phyloP scores from a whole-genome alignment of 2,329 filamentous ascomycete species.

The Curvularia eragrostidis region DNA sequence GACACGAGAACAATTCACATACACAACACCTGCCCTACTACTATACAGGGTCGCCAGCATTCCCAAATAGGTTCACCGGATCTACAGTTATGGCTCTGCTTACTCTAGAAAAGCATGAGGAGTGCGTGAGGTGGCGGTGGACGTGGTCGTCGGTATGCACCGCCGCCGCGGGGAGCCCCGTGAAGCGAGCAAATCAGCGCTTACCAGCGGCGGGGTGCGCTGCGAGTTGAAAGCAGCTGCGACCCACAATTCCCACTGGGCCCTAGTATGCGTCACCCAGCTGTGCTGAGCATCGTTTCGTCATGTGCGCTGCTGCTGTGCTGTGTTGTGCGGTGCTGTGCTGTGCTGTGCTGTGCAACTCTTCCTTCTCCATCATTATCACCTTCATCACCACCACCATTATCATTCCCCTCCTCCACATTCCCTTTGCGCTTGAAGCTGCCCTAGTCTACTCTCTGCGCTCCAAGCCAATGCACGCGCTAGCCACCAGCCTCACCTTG shows the following conservation, averaged over 20 bases:
- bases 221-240: conserved; percentile 13
- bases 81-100: neutral
- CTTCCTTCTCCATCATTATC: conserved; percentile 6
- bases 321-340: conserved; percentile 13
- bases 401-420: too few species aligned
- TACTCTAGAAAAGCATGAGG: neutral
- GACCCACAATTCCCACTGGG: conserved; percentile 15
- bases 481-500: conserved; percentile 15
- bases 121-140: conserved; percentile 19
- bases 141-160: conserved; percentile 5
- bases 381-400: neutral
- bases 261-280: conserved; percentile 22
- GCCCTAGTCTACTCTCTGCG: conserved; percentile 10
- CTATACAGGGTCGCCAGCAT: neutral
- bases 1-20: too few species aligned
- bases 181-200: conserved; percentile 17
- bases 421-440: conserved; percentile 2
- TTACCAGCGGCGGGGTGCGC: conserved; percentile 5
- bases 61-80: neutral
- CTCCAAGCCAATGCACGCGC: conserved; percentile 9
- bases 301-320: conserved; percentile 17
- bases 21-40: too few species aligned
- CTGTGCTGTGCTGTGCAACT: conserved; percentile 14
- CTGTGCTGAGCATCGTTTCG: conserved; percentile 11
- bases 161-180: neutral